A percentile compares a stretch with the other conserved stretches of the same genome.
phyloP scores from a whole-genome alignment of 2,329 filamentous ascomycete genomes.

The Fusarium veterinarium region DNA sequence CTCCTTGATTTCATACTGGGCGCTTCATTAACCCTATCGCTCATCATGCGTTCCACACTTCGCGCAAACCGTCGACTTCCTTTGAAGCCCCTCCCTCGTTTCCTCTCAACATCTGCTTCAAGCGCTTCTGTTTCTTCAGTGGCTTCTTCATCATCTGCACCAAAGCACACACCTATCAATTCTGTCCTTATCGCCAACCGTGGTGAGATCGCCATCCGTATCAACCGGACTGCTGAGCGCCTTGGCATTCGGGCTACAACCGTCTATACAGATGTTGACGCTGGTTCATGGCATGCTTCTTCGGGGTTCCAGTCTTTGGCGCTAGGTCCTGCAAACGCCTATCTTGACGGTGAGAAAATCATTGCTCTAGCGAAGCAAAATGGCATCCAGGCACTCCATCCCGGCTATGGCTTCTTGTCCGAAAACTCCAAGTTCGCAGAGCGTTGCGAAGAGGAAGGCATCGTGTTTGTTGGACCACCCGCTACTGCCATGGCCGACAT shows the following conservation, averaged over 20 bases:
- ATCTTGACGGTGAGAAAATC: conserved; percentile 93
- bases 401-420: conserved; percentile 94
- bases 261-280: conserved; percentile 93
- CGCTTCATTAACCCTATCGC: conserved; percentile 4
- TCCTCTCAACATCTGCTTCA: conserved; percentile 51
- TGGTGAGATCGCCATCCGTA: conserved; percentile 95
- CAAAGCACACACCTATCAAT: conserved; percentile 64
- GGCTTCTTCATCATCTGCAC: conserved; percentile 46
- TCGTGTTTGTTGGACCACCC: conserved; percentile 95
- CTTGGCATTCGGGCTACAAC: conserved; percentile 95
- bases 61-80: conserved; percentile 62
- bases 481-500: conserved; percentile 85
- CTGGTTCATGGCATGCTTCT: conserved; percentile 86
- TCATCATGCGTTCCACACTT: conserved; percentile 65
- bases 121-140: conserved; percentile 48
- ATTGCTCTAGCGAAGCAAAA: conserved; percentile 87
- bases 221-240: conserved; percentile 86
- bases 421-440: conserved; percentile 93
- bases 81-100: conserved; percentile 57
- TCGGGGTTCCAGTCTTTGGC: conserved; percentile 86
- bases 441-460: conserved; percentile 87
- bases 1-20: conserved; percentile 26
- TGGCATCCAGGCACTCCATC: conserved; percentile 91
- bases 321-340: conserved; percentile 84
- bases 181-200: conserved; percentile 96